Evolutionary conservation across 495 filamentous ascomycete species (phyloP), one percentile per base, ranked within the genome.

Genomic region (Neurospora terricola): DNA sequence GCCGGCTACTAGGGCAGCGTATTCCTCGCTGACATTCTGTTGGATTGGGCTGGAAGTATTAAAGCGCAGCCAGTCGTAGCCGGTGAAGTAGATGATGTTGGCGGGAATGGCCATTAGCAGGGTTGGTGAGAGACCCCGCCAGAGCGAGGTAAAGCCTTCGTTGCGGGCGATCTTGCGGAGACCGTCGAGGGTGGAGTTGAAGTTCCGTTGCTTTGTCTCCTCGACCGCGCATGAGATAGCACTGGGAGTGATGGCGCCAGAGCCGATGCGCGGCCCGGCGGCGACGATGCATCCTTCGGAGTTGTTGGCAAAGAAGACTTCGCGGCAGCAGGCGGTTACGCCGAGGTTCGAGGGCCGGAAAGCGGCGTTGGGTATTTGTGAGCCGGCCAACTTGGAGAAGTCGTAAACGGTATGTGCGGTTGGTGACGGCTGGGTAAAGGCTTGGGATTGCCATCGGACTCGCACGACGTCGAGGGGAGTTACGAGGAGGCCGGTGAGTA

Each of bases 61-160:
- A 30, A 83, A 90, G 16, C 96, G 91, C 73, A 99, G 82, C 90
- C 92, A 96, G 77, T 99, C 96, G 80, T 99, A 99, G n/a, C 95
- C 96, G 39, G 96, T 95, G 77, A 98, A 97, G 82, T 99, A 99
- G 73, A 99, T 98, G 74, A 99, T 94, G 81, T 99, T 99, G 42
- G 89, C 93, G 0, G 96, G 96, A 38, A 99, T 88, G 4, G 95
- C 90, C 96, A 99, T 99, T 76, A 93, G 87, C 54, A 99, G 82
- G 2, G 96, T 99, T 11, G 96, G 94, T 23, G 92, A 94, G 3
- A 99, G 86, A 6, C 96, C 96, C 42, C 96, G 90, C 96, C 96
- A 99, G 69, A 99, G 86, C 9, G 96, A 93, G 23, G 87, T 87
- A 16, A 92, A 75, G 1, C 96, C 96, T 83, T 99, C 96, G 79